Evolutionary conservation across 805 yeast genomes (phyloP), one percentile per base, ranked within the genome.

Genomic region (Candida sphagnicola): DNA sequence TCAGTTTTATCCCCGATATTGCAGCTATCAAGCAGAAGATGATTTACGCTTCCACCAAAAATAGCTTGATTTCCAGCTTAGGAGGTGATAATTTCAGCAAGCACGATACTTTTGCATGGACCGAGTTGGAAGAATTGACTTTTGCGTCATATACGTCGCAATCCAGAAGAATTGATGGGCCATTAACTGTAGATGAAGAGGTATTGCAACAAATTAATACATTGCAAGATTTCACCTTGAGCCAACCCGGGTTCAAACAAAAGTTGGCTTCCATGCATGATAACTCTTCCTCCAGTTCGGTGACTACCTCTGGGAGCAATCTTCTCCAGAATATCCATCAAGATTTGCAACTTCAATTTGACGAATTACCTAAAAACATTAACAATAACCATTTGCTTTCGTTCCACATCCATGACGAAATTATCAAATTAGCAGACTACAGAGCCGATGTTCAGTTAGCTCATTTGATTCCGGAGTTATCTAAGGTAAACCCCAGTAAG

Each of bases 1-100:
- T 89, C 33, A 79, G 93, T 15, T 90, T 74, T 62, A 90, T 91
- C 38, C 97, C 99, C 0, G 97, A 91, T 57, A 60, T 61, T 36
- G 85, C 96, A 6, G 79, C 82, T 2, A 90, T 91, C 28, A 75
- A 89, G 41, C 72, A 75, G 40, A 93, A 91, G 59, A 93, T 93
- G 97, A 70, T 93, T 35, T 93, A 90, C 58, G 98, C 98, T 4
- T 86, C 96, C 2, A 81, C 95, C 8, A 87, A 87, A 44, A 83
- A 78, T 57, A 78, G 93, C 1, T 61, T 93, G 26, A 63, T 85
- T 40, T 78, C 85, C 48, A 82, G 83, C 45, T 68, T 91, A 28
- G 96, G 96, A 6, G 74, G 75, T 4, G 74, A 72, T 40, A 62
- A 65, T 38, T 75, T 81, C 57, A 53, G 65, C 28, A 72, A 74